These are phyloP conservation scores for Trametes cinnabarina DNA, from an alignment of 768 basidiomycete species.

Conservation along the genomic window DNA sequence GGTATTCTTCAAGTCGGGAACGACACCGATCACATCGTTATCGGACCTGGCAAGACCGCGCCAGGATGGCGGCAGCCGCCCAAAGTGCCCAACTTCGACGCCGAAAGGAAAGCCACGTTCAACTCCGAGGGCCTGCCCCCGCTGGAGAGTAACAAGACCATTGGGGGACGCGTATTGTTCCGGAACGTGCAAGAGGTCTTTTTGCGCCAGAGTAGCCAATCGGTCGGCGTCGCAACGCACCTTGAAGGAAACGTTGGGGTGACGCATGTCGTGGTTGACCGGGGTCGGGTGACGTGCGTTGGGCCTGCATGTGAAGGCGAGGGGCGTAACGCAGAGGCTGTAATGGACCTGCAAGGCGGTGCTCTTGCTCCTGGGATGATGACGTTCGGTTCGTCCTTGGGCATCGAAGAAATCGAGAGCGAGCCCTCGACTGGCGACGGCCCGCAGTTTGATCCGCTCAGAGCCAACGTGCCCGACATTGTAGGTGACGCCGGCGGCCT, in stretches of 20 bases:
- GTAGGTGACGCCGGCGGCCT: constrained; percentile 51
- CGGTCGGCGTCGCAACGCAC: constrained; percentile 34
- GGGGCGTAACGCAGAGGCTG: constrained; percentile 37
- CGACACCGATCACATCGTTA: constrained; percentile 24
- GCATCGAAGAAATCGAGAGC: constrained; percentile 62
- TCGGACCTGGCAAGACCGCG: constrained; percentile 27
- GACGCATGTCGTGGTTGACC: constrained; percentile 36
- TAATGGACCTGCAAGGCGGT: constrained; percentile 70
- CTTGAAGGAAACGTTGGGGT: constrained; percentile 32
- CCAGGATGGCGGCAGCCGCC: constrained; percentile 41
- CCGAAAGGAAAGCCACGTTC: constrained; percentile 61
- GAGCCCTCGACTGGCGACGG: constrained; percentile 77
- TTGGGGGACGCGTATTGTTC: constrained; percentile 51
- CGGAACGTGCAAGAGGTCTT: constrained; percentile 51
- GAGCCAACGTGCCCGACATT: constrained; percentile 44
- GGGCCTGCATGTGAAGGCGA: constrained; percentile 27
- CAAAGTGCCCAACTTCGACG: constrained; percentile 65
- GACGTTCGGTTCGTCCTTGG: constrained; percentile 70
- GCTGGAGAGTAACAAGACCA: constrained; percentile 42
- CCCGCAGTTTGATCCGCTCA: constrained; percentile 51
- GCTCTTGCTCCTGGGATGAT: constrained; percentile 65
- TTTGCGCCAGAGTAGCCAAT: constrained; percentile 26
- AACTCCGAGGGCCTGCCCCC: constrained; percentile 75
- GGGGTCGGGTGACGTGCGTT: constrained; percentile 41
- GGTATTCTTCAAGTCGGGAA: constrained; percentile 71